phyloP scores from a whole-genome alignment of 257 asterid genomes.

The Henckelia pumila region DNA sequence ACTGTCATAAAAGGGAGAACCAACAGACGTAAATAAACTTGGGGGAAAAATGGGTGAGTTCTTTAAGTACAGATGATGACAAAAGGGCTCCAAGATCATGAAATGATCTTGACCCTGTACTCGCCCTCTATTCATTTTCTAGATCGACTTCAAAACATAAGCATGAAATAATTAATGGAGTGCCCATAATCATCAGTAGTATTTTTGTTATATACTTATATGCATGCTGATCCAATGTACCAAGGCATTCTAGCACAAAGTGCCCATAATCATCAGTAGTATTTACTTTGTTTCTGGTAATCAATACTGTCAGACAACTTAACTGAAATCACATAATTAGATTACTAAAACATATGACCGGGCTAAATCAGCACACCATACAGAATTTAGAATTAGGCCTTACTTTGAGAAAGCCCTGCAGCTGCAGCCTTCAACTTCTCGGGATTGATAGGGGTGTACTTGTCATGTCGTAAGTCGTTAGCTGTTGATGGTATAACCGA shows the following conservation, averaged over 20 bases:
- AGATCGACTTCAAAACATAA: too few relatives aligned
- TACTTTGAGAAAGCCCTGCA: conserved; percentile 71
- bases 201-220: too few relatives aligned
- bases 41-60: not conserved
- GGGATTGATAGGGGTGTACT: conserved; percentile 48
- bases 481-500: conserved; percentile 79
- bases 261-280: too few relatives aligned
- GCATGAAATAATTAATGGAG: too few relatives aligned
- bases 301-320: not conserved
- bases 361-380: not conserved
- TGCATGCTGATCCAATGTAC: too few relatives aligned
- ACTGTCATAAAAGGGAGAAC: conserved; percentile 40
- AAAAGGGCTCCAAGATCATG: not conserved
- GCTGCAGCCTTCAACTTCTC: conserved; percentile 85
- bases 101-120: not conserved
- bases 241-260: too few relatives aligned
- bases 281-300: too few relatives aligned
- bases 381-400: conserved; percentile 21
- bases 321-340: not conserved
- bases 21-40: conserved; percentile 6
- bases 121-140: too few relatives aligned
- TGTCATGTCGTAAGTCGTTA: conserved; percentile 69
- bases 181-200: too few relatives aligned
- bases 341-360: not conserved
- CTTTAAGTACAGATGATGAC: not conserved